Base-by-base conservation (phyloP, 2,329 filamentous ascomycete species). In the Xylariaceae sp. region DNA sequence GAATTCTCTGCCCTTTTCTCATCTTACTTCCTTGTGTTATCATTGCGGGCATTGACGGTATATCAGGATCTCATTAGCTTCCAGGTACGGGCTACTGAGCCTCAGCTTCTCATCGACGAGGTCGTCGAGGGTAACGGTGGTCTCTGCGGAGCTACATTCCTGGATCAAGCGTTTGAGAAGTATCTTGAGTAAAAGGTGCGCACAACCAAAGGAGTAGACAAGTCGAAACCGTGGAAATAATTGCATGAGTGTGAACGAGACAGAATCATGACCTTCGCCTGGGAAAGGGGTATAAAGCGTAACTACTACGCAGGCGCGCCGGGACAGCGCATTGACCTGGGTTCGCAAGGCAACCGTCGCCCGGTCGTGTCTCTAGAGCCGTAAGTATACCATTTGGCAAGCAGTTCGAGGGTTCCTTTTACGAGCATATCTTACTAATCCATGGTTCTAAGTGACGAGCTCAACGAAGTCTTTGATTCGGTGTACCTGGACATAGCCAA, bases 11-110 rank as follows among this genome's bases (percentile, higher is more conserved):
- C 8, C n/a, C 14, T 12, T 14, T 11, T 2, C 17, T 8, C 23
- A 15, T 36, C 18, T 4, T 26, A 12, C 6, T 4, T 3, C 8
- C 3, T 13, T 26, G 12, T 3, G 1, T 3, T 2, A 19, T 24
- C 24, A 18, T 23, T 28, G 14, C n/a, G 15, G 23, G 27, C 13
- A 24, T 11, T 24, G 21, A 24, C 11, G 7, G 43, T 48, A 52
- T 1, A 12, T 23, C 7, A 66, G 64, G 65, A 70, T 13, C 42
- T 69, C 0, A 67, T 69, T 28, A 67, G 55, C 14, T 70, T 69
- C 13, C 43, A 14, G 17, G 41, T 36, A 5, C 24, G 50, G 3
- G 40, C 67, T 0, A 36, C 40, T 0, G 46, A 40, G 0, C 39
- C 35, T 0, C 3, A 47, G 0, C 62, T 66, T 7, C 17, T 36